phyloP scores from a whole-genome alignment of 176 grass and related monocot species.

The Triticum dicoccoides region DNA sequence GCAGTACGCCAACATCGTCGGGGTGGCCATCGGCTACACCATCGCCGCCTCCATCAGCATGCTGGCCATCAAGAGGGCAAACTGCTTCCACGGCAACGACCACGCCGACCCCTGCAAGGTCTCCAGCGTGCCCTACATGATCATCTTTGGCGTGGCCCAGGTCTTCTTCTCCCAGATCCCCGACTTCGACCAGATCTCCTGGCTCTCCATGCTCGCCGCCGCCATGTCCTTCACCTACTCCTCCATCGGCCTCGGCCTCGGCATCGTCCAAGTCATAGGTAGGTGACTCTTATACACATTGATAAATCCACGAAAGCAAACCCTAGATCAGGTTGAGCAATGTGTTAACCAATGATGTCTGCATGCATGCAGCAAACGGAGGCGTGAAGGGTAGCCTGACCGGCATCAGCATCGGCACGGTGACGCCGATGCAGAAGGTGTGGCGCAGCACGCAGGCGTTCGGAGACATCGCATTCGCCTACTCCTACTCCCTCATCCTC shows the following conservation, averaged over 20 bases:
- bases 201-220: slow-evolving; percentile 87
- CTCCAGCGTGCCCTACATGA: slow-evolving; percentile 72
- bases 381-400: slow-evolving; percentile 70
- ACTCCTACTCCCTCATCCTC: slow-evolving; percentile 76
- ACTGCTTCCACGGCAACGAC: slow-evolving; percentile 72
- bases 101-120: slow-evolving; percentile 55
- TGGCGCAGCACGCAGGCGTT: slow-evolving; percentile 85
- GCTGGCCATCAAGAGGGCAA: slow-evolving; percentile 68
- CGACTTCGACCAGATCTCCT: slow-evolving; percentile 76
- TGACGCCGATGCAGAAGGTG: slow-evolving; percentile 59
- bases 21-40: slow-evolving; percentile 84
- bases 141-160: slow-evolving; percentile 60
- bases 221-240: slow-evolving; percentile 94
- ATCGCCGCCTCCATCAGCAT: slow-evolving; percentile 88
- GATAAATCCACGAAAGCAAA: neutral
- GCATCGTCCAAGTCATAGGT: neutral
- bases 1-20: slow-evolving; percentile 83
- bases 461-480: slow-evolving; percentile 80
- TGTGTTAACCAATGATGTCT: neutral
- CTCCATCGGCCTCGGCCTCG: slow-evolving; percentile 62
- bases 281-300: no score
- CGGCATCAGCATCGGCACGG: slow-evolving; percentile 66
- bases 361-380: slow-evolving; percentile 37
- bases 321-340: no score
- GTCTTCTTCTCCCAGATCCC: slow-evolving; percentile 87